phyloP scores from a whole-genome alignment of 2,329 filamentous ascomycete species.

The Talaromyces sp. region DNA sequence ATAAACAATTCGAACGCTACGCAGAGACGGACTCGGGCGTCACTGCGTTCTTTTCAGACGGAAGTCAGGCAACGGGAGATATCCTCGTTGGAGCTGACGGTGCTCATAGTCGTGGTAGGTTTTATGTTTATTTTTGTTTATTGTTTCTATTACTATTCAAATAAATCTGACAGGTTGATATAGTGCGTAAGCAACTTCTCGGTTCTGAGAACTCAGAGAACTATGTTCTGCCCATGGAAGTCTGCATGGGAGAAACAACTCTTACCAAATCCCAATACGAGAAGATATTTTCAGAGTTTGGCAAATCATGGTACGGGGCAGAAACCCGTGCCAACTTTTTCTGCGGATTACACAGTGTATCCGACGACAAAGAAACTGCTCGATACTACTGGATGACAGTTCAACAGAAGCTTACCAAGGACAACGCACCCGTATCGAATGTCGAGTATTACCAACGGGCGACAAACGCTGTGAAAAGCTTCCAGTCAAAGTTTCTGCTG shows the following conservation, averaged over 20 bases:
- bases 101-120: not conserved
- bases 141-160: not conserved
- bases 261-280: conserved; percentile 1
- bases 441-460: conserved; percentile 3
- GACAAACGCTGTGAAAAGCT: not conserved
- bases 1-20: conserved; percentile 3
- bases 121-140: not conserved
- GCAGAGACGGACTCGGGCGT: not conserved
- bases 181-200: conserved; percentile 1
- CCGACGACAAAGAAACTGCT: not conserved
- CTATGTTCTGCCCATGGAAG: not conserved
- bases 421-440: not conserved
- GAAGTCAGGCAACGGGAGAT: not conserved
- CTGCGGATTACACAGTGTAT: not conserved
- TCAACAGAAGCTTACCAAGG: not conserved
- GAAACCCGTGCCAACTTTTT: not conserved
- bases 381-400: conserved; percentile 4
- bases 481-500: not conserved
- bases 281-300: not conserved
- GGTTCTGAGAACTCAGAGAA: not conserved
- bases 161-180: not conserved
- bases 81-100: conserved; percentile 4
- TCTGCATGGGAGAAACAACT: conserved; percentile 5
- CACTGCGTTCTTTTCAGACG: not conserved
- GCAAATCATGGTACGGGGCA: not conserved